Evolutionary conservation across 441 rosid genomes (phyloP), one percentile per base, ranked within the genome.

Genomic region (Populus hybrid): DNA sequence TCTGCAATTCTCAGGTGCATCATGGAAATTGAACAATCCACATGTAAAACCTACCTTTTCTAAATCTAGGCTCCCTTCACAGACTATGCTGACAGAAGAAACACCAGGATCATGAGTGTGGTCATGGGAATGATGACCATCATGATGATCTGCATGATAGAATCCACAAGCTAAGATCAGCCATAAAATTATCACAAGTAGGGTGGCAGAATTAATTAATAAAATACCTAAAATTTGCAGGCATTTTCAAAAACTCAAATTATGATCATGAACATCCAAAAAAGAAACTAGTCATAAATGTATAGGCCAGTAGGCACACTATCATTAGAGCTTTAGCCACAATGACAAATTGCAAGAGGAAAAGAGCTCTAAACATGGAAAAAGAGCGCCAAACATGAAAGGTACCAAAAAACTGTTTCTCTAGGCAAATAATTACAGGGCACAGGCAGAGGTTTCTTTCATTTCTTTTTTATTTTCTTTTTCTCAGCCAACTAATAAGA

Each of bases 81-180:
- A 94, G 79, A 90, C 97, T 72, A 95, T 83, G 89, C 97, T 92
- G 84, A 95, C 93, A 36, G 97, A 96, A 80, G 99, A 86, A 84
- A 96, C 95, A 63, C 96, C 94, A 2, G 97, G 97, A 87, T 94
- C 99, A 72, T 96, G 98, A 83, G 92, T 80, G 84, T 94, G 98
- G 85, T 92, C 98, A 78, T 91, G 94, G 21, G 92, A 78, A 83
- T 92, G 98, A 74, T 87, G 90, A 81, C 69, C 85, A 70, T 88
- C 86, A 78, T 90, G 90, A 86, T 89, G 90, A 53, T 89, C 94
- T 93, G 92, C 84, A 74, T 1, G n/a, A 36, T 31, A 72, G 67
- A 74, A 68, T 20, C 74, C 84, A 75, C 40, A 74, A 21, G 33
- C 6, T 31, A 33, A 9, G 31, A 24, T 69, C 53, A 64, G 64